Percentiles rank a stretch among this genome's conserved stretches.
phyloP scores from a whole-genome alignment of 2,329 filamentous ascomycete species.

The Sporothrix dimorphospora region DNA sequence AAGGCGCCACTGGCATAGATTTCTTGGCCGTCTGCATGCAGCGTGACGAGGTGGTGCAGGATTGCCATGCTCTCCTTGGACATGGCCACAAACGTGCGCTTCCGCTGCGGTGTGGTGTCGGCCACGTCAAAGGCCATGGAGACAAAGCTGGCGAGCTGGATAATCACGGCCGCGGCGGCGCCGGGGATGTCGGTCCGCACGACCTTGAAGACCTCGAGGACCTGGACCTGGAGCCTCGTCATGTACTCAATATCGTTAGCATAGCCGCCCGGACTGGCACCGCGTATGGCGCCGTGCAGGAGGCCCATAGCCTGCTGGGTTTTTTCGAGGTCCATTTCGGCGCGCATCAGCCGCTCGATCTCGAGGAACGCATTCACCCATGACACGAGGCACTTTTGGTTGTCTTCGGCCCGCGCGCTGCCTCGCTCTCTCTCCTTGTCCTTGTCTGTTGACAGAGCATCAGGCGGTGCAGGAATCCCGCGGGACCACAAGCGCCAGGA shows the following conservation, averaged over 20 bases:
- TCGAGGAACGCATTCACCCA: constrained; percentile 77
- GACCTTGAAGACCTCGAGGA: constrained; percentile 68
- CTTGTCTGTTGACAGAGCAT: constrained; percentile 39
- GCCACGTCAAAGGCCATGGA: constrained; percentile 65
- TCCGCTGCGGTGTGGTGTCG: constrained; percentile 41
- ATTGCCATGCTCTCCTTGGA: constrained; percentile 80
- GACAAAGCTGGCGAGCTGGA: constrained; percentile 70
- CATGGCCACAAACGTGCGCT: constrained; percentile 85
- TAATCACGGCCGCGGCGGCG: constrained; percentile 69
- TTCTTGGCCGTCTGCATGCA: constrained; percentile 63
- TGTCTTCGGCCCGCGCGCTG: constrained; percentile 59
- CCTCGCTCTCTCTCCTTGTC: constrained; percentile 33
- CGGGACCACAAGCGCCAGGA: constrained; percentile 73
- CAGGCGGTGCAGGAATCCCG: constrained; percentile 59
- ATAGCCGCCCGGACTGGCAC: constrained; percentile 69
- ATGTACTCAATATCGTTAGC: constrained; percentile 72
- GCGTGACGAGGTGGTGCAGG: constrained; percentile 62
- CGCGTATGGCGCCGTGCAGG: constrained; percentile 70
- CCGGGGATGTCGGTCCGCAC: constrained; percentile 67
- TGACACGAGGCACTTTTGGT: constrained; percentile 82
- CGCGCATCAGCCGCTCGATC: constrained; percentile 74
- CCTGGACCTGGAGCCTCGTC: constrained; percentile 71
- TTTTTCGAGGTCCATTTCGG: constrained; percentile 62
- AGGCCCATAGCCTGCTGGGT: constrained; percentile 72
- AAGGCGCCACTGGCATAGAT: constrained; percentile 73